Conservation (phyloP, 345 rosid genomes). For the Mangifera indica region DNA sequence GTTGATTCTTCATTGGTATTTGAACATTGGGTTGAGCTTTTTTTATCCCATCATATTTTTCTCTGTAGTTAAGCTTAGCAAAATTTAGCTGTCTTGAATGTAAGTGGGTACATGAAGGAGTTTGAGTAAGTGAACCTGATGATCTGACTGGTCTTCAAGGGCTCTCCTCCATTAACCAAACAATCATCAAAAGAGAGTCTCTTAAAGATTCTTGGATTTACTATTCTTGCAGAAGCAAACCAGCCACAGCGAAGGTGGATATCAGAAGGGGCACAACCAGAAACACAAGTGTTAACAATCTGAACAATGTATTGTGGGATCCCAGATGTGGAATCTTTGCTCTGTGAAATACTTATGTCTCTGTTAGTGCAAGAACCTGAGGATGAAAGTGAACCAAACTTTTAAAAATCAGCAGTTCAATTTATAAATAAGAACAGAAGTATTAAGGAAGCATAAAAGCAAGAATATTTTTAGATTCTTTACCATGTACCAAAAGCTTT, state of each 20-base stretch:
- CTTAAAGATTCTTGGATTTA: conserved; percentile 49
- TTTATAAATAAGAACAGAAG: neutral
- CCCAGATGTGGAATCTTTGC: conserved; percentile 44
- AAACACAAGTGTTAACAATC: conserved; percentile 50
- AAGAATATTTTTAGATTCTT: conserved; percentile 20
- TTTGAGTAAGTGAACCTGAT: conserved; percentile 56
- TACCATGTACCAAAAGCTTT: conserved; percentile 43
- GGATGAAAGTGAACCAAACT: neutral
- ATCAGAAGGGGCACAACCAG: conserved; percentile 43
- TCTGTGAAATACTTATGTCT: conserved; percentile 56
- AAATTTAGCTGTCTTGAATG: conserved; percentile 47
- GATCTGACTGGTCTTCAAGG: conserved; percentile 39
- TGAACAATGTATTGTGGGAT: conserved; percentile 55
- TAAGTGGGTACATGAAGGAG: conserved; percentile 54
- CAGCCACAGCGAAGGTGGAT: conserved; percentile 57
- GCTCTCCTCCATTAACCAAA: conserved; percentile 49
- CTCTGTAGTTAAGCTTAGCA: conserved; percentile 22
- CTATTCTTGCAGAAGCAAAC: conserved; percentile 58
- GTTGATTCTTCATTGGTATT: neutral
- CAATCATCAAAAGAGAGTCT: conserved; percentile 56
- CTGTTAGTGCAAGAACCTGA: conserved; percentile 40
- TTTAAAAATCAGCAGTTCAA: neutral
- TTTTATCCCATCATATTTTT: too few relatives aligned
- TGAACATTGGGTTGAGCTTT: neutral
- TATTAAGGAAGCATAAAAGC: neutral